Conservation (phyloP, 2,329 filamentous ascomycete genomes). For the Colletotrichum gloeosporioides region DNA sequence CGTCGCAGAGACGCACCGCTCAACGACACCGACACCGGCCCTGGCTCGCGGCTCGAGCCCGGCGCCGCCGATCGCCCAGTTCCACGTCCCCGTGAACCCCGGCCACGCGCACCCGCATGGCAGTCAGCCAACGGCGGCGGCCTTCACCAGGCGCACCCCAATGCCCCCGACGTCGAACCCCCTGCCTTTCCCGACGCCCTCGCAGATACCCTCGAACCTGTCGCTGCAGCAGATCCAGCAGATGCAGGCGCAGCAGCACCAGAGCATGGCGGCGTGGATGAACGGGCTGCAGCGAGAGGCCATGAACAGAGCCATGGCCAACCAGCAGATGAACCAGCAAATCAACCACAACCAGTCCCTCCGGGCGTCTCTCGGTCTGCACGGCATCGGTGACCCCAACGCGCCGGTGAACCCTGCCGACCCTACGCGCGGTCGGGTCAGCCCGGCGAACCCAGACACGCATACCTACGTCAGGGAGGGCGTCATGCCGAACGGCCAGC, state of each 20-base stretch:
- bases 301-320: conserved; percentile 43
- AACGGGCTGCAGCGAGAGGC: conserved; percentile 53
- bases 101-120: conserved; percentile 26
- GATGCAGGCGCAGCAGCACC: conserved; percentile 37
- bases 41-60: conserved; percentile 27
- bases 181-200: conserved; percentile 35
- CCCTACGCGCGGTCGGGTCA: conserved; percentile 30
- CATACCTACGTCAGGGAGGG: conserved; percentile 21
- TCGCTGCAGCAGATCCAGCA: conserved; percentile 23
- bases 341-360: conserved; percentile 49
- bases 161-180: conserved; percentile 30
- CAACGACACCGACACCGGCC: conserved; percentile 27
- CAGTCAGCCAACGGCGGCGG: conserved; percentile 31
- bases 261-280: conserved; percentile 50
- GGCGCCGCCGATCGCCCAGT: conserved; percentile 23
- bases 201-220: conserved; percentile 26
- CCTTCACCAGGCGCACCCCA: conserved; percentile 32
- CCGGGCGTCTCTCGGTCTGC: conserved; percentile 44
- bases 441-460: conserved; percentile 27
- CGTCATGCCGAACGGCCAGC: conserved; percentile 21
- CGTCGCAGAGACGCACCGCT: conserved; percentile 29
- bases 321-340: conserved; percentile 49
- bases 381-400: conserved; percentile 41
- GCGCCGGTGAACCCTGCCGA: conserved; percentile 26
- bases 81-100: conserved; percentile 15